Percentiles rank a stretch among this genome's conserved stretches.
phyloP scores from a whole-genome alignment of 768 basidiomycete genomes.

The Boletus coccyginus region DNA sequence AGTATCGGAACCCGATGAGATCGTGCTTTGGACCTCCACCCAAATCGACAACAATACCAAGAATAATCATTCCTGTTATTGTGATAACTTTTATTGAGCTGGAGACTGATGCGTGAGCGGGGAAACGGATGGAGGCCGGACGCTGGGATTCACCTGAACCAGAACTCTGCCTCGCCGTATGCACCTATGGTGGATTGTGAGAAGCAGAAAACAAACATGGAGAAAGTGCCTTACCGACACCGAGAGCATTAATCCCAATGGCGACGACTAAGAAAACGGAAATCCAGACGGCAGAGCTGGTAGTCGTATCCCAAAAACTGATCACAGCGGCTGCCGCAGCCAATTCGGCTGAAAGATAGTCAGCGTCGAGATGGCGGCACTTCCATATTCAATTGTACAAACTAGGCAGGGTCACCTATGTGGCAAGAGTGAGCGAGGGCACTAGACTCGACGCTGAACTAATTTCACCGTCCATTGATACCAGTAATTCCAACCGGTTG shows the following conservation, averaged over 20 bases:
- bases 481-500: slow-evolving; percentile 44
- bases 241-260: slow-evolving; percentile 43
- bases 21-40: slow-evolving; percentile 57
- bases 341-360: slow-evolving; percentile 38
- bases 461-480: slow-evolving; percentile 34
- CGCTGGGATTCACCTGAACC: slow-evolving; percentile 36
- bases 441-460: neutral
- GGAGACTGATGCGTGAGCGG: neutral
- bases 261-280: slow-evolving; percentile 50
- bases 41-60: slow-evolving; percentile 46
- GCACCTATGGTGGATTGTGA: slow-evolving; percentile 24
- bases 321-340: slow-evolving; percentile 52
- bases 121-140: neutral
- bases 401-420: slow-evolving; percentile 28
- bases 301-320: slow-evolving; percentile 40
- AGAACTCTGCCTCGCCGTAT: slow-evolving; percentile 49
- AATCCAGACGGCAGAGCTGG: slow-evolving; percentile 51
- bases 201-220: neutral
- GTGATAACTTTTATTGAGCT: slow-evolving; percentile 53
- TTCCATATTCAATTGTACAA: neutral
- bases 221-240: slow-evolving; percentile 29
- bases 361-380: neutral
- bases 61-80: slow-evolving; percentile 42
- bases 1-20: slow-evolving; percentile 47
- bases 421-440: neutral